Evolutionary conservation across 108 stramenopile species (phyloP), one percentile per base, ranked within the genome.

Genomic region (Ochromonas danica): DNA sequence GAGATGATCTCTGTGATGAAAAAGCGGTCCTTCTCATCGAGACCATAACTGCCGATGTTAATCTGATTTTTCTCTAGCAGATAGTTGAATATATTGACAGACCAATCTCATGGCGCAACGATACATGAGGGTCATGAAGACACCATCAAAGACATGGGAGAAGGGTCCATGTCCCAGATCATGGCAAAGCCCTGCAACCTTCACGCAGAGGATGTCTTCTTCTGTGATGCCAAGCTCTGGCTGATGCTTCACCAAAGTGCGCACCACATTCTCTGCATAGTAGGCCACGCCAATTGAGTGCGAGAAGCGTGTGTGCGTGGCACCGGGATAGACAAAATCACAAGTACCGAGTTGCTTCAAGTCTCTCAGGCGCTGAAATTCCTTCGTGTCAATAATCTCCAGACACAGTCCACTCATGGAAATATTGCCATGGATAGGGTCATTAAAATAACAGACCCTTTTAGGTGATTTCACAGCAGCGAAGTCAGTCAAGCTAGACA

Each of bases 131-230:
- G 39, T 67, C 6, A 87, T 57, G 70, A 87, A 87, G 41, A 67
- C 71, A 36, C 87, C 88, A 67, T 91, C 91, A 80, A 82, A 97
- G 1, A 93, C 43, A 85, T 97, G 96, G 17, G 87, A 88, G 83
- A 82, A 95, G 0, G 93, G 92, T 31, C 96, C 96, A 67, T 67
- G 63, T 33, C 63, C 63, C 42, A 93, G 78, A 79, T 97, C 96
- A 84, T 97, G 96, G 33, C 89, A 77, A 70, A 95, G 80, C 0
- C 94, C 96, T 1, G 96, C 96, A 38, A 97, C 85, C 81, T 93
- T 94, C 62, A 95, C 93, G 84, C 94, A 95, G 27, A 91, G 78
- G 22, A 94, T 83, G 82, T 97, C 96, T 71, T 88, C 90, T 28
- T 85, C 87, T 0, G 91, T 92, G 27, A 91, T 91, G 1, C 81